Evolutionary conservation across 768 basidiomycete species (phyloP).

Genomic region (Auriculariales sp.): DNA sequence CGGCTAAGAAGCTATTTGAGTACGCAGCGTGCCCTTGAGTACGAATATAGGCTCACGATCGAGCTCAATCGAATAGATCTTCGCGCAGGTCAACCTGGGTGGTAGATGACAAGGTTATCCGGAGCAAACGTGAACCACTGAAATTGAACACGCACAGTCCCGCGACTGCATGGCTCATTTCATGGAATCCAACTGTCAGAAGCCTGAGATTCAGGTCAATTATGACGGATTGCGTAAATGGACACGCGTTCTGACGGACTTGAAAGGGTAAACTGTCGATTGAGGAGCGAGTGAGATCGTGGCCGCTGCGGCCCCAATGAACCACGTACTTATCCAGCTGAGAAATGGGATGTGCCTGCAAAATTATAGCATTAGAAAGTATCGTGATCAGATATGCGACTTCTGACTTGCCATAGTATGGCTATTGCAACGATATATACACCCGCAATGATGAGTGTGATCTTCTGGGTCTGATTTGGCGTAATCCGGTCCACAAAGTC

Average conservation of each 20-base stretch:
- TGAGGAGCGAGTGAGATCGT: not conserved
- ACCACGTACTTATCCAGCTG: conserved; percentile 52
- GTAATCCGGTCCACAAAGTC: conserved; percentile 20
- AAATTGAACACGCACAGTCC: conserved; percentile 44
- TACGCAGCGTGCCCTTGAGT: conserved; percentile 1
- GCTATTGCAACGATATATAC: conserved; percentile 59
- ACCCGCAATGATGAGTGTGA: conserved; percentile 68
- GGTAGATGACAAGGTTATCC: not conserved
- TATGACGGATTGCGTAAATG: not conserved
- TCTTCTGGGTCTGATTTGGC: conserved; percentile 58
- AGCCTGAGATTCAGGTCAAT: conserved; percentile 28
- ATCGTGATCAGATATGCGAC: conserved; percentile 2
- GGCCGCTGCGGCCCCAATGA: not conserved
- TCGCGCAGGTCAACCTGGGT: conserved; percentile 58
- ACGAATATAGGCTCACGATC: conserved; percentile 43
- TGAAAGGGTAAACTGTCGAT: conserved; percentile 72
- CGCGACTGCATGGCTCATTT: conserved; percentile 80
- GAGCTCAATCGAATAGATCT: conserved; percentile 70
- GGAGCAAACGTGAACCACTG: no score
- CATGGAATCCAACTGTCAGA: conserved; percentile 80
- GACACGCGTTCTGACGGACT: conserved; percentile 35
- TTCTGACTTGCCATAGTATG: conserved; percentile 53
- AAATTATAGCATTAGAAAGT: not conserved
- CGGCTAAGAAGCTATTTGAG: conserved; percentile 29
- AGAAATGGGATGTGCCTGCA: conserved; percentile 65